Conservation (phyloP, 345 rosid species). For the Aurinia saxatilis region DNA sequence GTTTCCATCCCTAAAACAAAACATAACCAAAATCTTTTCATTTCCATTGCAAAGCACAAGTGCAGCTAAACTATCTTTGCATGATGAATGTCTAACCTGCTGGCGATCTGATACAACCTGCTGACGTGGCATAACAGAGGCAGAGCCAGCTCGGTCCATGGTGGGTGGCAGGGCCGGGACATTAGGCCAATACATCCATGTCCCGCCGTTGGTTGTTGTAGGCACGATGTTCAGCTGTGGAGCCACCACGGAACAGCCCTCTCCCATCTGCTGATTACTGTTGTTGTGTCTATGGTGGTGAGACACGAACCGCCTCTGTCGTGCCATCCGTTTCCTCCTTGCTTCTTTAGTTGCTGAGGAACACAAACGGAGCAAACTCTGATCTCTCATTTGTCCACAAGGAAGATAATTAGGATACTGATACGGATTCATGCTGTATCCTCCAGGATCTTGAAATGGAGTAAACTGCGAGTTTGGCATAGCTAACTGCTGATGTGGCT, state of each 20-base stretch:
- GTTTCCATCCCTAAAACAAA: conserved; percentile 66
- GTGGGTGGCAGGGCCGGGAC: conserved; percentile 5
- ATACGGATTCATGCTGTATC: conserved; percentile 49
- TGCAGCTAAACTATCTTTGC: too few relatives aligned
- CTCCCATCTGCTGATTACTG: conserved; percentile 30
- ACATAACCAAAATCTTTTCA: background rate
- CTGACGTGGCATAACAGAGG: conserved; percentile 40
- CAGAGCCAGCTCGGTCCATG: conserved; percentile 31
- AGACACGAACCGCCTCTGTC: conserved; percentile 69
- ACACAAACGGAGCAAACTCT: conserved; percentile 44
- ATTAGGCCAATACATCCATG: conserved; percentile 65
- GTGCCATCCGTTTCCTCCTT: conserved; percentile 95
- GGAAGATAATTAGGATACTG: conserved; percentile 41
- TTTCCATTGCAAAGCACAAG: too few relatives aligned
- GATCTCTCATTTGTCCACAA: conserved; percentile 37
- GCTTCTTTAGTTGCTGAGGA: conserved; percentile 92
- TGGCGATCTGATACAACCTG: conserved; percentile 55
- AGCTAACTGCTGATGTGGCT: conserved; percentile 36
- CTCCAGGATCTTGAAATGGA: conserved; percentile 23
- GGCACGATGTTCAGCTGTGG: conserved; percentile 17
- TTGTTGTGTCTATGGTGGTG: conserved; percentile 34
- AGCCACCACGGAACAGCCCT: conserved; percentile 34
- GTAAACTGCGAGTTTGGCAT: conserved; percentile 27
- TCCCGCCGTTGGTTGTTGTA: conserved; percentile 9
- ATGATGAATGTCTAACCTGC: conserved; percentile 62